A percentile compares a stretch with the other conserved stretches of the same genome.
These are phyloP conservation scores for Plasmodium blacklocki DNA, from an alignment of 169 alveolate species.

Conservation along the genomic window DNA sequence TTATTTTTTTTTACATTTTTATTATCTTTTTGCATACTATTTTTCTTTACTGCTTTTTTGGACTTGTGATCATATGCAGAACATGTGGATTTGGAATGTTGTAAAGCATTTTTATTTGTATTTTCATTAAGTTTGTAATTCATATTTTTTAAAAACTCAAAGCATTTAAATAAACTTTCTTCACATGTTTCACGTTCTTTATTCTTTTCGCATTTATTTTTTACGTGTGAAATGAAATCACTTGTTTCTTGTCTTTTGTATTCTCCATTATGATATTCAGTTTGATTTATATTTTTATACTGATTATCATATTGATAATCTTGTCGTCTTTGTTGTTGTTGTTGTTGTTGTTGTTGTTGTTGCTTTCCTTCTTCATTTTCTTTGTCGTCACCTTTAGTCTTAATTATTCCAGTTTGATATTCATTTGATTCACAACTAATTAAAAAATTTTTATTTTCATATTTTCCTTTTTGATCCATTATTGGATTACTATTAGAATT, in stretches of 20 bases:
- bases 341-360: too few relatives aligned
- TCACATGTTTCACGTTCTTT: slow-evolving; percentile 29
- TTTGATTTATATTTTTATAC: background rate
- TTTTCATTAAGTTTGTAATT: slow-evolving; percentile 31
- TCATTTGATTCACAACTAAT: too few relatives aligned
- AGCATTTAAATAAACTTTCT: slow-evolving; percentile 68
- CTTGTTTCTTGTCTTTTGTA: background rate
- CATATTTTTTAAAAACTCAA: slow-evolving; percentile 63
- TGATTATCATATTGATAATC: too few relatives aligned
- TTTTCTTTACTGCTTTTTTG: slow-evolving; percentile 34
- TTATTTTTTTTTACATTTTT: slow-evolving; percentile 24
- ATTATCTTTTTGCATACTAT: slow-evolving; percentile 24
- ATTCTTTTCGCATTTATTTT: slow-evolving; percentile 9
- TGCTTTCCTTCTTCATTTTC: background rate
- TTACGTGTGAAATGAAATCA: background rate
- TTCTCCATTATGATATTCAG: slow-evolving; percentile 13
- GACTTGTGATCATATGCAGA: slow-evolving; percentile 20
- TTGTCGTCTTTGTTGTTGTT: too few relatives aligned
- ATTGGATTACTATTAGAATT: too few relatives aligned
- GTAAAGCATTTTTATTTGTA: background rate
- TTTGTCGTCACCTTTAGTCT: background rate
- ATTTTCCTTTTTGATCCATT: too few relatives aligned
- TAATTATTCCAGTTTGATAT: too few relatives aligned
- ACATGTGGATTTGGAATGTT: slow-evolving; percentile 9
- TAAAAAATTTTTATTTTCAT: too few relatives aligned